Evolutionary conservation across 2,329 filamentous ascomycete genomes (phyloP).

Genomic region (Phialophora macrospora): DNA sequence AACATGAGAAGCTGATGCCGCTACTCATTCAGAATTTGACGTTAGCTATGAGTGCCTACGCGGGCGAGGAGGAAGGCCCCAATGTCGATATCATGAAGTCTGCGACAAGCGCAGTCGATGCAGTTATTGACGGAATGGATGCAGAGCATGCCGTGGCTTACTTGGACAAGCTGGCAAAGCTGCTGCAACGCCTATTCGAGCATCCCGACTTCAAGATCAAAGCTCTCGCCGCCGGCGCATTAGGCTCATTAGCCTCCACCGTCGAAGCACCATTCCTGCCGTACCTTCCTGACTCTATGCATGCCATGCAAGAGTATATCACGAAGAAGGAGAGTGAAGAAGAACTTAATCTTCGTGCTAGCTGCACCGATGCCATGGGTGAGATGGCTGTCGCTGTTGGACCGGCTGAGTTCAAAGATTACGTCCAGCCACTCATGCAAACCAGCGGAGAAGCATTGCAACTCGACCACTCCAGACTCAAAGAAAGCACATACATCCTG

Average conservation of each 20-base stretch:
- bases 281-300: constrained; percentile 92
- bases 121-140: constrained; percentile 83
- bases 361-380: constrained; percentile 89
- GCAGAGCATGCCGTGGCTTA: constrained; percentile 80
- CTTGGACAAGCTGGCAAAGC: constrained; percentile 78
- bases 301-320: constrained; percentile 81
- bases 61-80: constrained; percentile 69
- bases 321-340: constrained; percentile 86
- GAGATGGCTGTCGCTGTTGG: constrained; percentile 91
- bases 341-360: constrained; percentile 85
- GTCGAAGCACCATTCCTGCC: constrained; percentile 82
- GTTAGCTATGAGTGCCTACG: constrained; percentile 71
- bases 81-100: constrained; percentile 86
- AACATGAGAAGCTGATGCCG: constrained; percentile 83
- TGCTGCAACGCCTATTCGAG: constrained; percentile 80
- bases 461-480: constrained; percentile 85
- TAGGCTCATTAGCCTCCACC: constrained; percentile 87
- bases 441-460: constrained; percentile 88
- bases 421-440: constrained; percentile 86
- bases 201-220: constrained; percentile 90
- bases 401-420: constrained; percentile 82
- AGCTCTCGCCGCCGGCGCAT: constrained; percentile 82
- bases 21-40: constrained; percentile 88
- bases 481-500: constrained; percentile 95
- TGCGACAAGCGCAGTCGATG: constrained; percentile 87